Evolutionary conservation across 106 monocot genomes (phyloP), one percentile per base, ranked within the genome.

Genomic region (Dendrobium nobile): DNA sequence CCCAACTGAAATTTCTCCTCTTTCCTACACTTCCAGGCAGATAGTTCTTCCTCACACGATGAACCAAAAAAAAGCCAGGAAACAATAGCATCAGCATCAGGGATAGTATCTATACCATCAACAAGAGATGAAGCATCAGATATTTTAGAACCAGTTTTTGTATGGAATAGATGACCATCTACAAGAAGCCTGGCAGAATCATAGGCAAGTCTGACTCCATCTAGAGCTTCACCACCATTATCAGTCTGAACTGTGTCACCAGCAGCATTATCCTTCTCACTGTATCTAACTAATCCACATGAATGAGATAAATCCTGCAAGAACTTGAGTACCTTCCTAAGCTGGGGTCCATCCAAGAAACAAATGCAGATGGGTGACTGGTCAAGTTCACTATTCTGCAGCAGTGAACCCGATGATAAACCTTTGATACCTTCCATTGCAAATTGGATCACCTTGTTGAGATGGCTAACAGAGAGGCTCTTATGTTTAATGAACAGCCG

Each of bases 231-330:
- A 81, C 58, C 54, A 4, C 75, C 82, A 56, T 82, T 73, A 51
- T 41, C 44, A 33, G 26, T n/a, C 80, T 20, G 79, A 77, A 82
- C 84, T 54, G 75, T 56, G 78, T 92, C 89, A 80, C 44, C 82
- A 74, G 75, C 70, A 78, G 47, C 41, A 74, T 54, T 76, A 67
- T 89, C 91, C 78, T 83, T 90, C 68, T 94, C 90, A 64, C 80
- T 44, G 61, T 84, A 84, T 79, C 84, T 87, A 8, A 83, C 84
- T 24, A 92, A 80, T 5, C 94, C 94, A 78, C 90, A 89, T 64
- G 90, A 86, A 73, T 97, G 94, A 55, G 82, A 89, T 27, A 97
- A 82, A 10, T 97, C 97, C 84, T 94, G 97, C 79, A 97, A 84
- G 79, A 92, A 97, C 44, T 94, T 92, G 54, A 91, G 78, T 18